Base-by-base conservation (phyloP, 2,329 filamentous ascomycete species). In the Neonectria faginata region DNA sequence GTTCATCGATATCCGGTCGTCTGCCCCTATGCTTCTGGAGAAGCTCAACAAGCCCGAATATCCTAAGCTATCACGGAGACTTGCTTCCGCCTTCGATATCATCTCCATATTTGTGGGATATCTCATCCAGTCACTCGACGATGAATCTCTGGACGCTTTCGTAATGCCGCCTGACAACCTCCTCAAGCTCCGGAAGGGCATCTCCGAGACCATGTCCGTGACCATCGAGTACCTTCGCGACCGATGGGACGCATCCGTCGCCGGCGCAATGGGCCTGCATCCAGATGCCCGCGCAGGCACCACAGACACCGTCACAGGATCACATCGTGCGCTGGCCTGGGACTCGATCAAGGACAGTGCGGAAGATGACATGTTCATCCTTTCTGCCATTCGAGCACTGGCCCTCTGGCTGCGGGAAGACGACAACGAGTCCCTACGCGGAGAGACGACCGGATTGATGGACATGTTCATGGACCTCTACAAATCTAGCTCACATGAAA, bases 341-440 rank as follows among this genome's bases (percentile, higher is more conserved):
- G 88, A 91, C 60, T 83, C 85, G 0, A 81, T 83, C 60, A 81
- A 82, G 10, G 79, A 83, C 65, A 78, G 80, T 31, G 79, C 79
- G 3, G 80, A 81, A 2, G 79, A 83, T 7, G 90, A 92, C 69
- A 84, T 86, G 1, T 79, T 92, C 8, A 80, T 90, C 2, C 81
- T 89, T 2, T 85, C 89, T 3, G 84, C 86, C 0, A 76, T 91
- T 22, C 80, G 87, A 48, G 79, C 86, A 0, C 72, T 92, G 31
- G 84, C 88, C 1, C 82, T 91, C 18, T 92, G 90, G 90, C 79
- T 92, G n/a, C 82, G 87, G 8, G 90, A 92, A 66, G 89, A 92
- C 61, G 89, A 91, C 44, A 88, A 88, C 44, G 85, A 88, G 14
- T 77, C 79, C 8, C 73, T 91, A 42, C 80, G 88, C 11, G 83